phyloP scores from a whole-genome alignment of 202 grass and related monocot genomes.

The Miscanthus sacchariflorus region DNA sequence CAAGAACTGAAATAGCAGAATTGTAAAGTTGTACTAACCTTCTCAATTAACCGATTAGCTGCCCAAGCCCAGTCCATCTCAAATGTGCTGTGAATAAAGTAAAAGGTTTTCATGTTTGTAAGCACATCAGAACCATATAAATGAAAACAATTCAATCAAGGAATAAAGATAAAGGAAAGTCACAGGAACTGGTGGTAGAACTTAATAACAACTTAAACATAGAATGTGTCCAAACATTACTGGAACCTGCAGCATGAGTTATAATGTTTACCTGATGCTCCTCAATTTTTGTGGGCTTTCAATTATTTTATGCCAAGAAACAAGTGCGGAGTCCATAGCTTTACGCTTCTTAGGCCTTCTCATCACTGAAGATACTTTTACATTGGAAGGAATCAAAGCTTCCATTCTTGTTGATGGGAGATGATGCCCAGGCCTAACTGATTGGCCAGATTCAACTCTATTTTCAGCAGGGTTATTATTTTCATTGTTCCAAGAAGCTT shows the following conservation, averaged over 20 bases:
- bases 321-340: slow-evolving; percentile 51
- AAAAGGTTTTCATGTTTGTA: slow-evolving; percentile 31
- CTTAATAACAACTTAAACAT: slow-evolving; percentile 11
- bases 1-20: slow-evolving; percentile 39
- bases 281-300: slow-evolving; percentile 61
- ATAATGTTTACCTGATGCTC: slow-evolving; percentile 75
- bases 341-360: slow-evolving; percentile 92
- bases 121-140: slow-evolving; percentile 44
- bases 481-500: slow-evolving; percentile 71
- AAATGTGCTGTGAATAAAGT: slow-evolving; percentile 60
- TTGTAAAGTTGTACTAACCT: slow-evolving; percentile 62
- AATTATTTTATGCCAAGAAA: slow-evolving; percentile 88
- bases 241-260: slow-evolving; percentile 36
- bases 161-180: slow-evolving; percentile 27
- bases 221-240: slow-evolving; percentile 10
- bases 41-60: slow-evolving; percentile 93
- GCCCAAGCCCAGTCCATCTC: slow-evolving; percentile 92
- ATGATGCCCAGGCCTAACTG: slow-evolving; percentile 54
- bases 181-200: slow-evolving; percentile 39
- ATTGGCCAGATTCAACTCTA: slow-evolving; percentile 64
- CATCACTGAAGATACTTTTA: slow-evolving; percentile 37
- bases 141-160: slow-evolving; percentile 40
- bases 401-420: slow-evolving; percentile 46
- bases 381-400: slow-evolving; percentile 53
- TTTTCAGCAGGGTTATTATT: slow-evolving; percentile 62